Base-by-base conservation (phyloP, 306 rosid genomes). In the Cicer cuneatum region DNA sequence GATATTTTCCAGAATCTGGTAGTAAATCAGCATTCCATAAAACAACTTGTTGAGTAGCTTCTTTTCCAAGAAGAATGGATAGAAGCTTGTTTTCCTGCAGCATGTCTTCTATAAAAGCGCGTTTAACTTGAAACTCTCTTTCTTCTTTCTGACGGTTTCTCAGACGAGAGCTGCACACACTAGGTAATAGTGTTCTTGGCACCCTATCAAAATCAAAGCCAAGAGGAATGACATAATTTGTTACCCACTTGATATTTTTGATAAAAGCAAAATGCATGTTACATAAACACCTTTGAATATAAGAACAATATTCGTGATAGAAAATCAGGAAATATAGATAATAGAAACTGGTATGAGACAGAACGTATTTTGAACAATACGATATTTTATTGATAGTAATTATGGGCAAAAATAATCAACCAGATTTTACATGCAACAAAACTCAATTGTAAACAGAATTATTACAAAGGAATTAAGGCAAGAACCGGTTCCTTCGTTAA, bases 21-120 rank as follows among this genome's bases (percentile, higher is more conserved):
- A 94, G 90, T 81, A 89, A 82, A 82, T 87, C 97, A 67, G 92
- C 90, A 83, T 90, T 90, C 99, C 99, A 94, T 74, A 92, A 84
- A 82, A 94, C 89, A 54, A 86, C 89, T 12, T 41, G 87, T 78
- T 78, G 84, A 78, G 85, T 81, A 46, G 89, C 76, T 61, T 87
- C 87, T 80, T 92, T 90, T 59, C 75, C 83, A 61, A 86, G 85
- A 75, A 93, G 92, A 74, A 54, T 43, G 40, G 96, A 90, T 62
- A 92, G 71, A 46, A 78, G 74, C 66, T 80, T 77, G 74, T 94
- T 94, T 85, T 90, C 96, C 29, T 83, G 86, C 74, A 89, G 78
- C 58, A 94, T 87, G 78, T 94, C 97, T 79, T 92, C 92, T 69
- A 94, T 83, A 78, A 92, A 94, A 67, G 93, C 93, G 80, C 75